Conservation (phyloP, 345 rosid species). For the Zanthoxylum bungeanum region DNA sequence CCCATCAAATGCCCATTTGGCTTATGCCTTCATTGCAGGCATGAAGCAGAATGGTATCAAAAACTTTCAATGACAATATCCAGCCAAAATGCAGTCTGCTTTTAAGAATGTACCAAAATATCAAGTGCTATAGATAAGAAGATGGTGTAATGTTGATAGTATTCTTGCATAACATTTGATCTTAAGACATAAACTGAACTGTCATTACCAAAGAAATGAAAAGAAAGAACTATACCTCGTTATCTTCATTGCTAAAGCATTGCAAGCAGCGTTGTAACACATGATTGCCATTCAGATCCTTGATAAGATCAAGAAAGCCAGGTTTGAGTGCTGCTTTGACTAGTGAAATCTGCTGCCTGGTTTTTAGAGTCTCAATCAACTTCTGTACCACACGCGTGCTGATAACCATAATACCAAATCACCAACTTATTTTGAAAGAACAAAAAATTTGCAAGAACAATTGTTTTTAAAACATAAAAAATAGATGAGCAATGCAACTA, state of each 20-base stretch:
- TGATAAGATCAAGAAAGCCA: slow-evolving; percentile 58
- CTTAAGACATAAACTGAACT: background rate
- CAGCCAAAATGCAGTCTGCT: background rate
- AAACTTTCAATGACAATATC: background rate
- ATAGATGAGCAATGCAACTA: background rate
- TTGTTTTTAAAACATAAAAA: background rate
- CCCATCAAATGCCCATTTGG: background rate
- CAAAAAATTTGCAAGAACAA: background rate
- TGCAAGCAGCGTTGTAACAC: slow-evolving; percentile 73
- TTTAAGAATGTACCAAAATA: background rate
- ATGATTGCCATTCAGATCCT: slow-evolving; percentile 79
- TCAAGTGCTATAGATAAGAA: background rate
- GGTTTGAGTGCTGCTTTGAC: slow-evolving; percentile 53
- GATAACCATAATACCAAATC: slow-evolving; percentile 8
- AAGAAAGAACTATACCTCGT: slow-evolving; percentile 39
- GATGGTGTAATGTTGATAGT: background rate
- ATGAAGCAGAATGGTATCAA: background rate
- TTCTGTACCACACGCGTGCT: slow-evolving; percentile 81
- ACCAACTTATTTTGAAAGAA: slow-evolving; percentile 11
- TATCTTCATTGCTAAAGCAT: slow-evolving; percentile 47
- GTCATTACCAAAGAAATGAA: slow-evolving; percentile 3
- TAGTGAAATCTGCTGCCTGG: slow-evolving; percentile 51
- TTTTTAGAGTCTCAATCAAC: slow-evolving; percentile 60
- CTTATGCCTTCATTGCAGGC: background rate
- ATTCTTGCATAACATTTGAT: background rate